Base-by-base conservation (phyloP, 2,329 filamentous ascomycete genomes). In the Colletotrichum sp. region DNA sequence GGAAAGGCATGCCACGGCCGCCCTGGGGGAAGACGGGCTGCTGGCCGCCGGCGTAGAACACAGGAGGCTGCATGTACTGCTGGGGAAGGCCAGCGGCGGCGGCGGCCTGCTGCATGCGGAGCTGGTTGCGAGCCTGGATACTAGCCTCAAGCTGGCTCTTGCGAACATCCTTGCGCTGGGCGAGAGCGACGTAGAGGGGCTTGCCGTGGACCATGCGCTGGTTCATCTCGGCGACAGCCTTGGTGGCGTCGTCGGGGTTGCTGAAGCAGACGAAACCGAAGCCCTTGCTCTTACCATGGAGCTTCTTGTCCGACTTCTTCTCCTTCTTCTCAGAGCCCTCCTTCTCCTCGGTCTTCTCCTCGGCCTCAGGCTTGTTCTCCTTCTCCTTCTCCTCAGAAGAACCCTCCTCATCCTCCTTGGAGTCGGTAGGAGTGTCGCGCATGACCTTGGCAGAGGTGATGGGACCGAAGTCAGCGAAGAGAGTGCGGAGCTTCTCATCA, bases 221-320 rank as follows among this genome's bases (percentile, higher is more conserved):
- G 91, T 99, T 99, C 95, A 99, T 98, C 88, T 99, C 97, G 77
- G 96, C 96, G 79, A 99, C 96, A 79, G 97, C 97, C 93, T 99
- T 99, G 89, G 96, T 98, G 80, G 97, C 97, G 86, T 99, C 97
- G 83, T 99, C 97, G 77, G 97, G 96, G 91, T 98, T 99, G 92
- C 95, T 97, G 91, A 99, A 99, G 94, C 97, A 99, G 84, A 99
- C 97, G 87, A 99, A 99, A 82, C 97, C 97, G 86, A 99, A 99
- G 86, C 97, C 97, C 92, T 99, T 99, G 94, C 96, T 98, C 95
- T 99, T 99, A 86, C 97, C 97, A 8, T 69, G 74, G 77, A 98
- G 91, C 88, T 91, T 93, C 86, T 90, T 91, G 78, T 92, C 90
- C 36, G 87, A 83, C 82, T 90, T 91, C 82, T 92, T 89, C 78